phyloP scores from a whole-genome alignment of 2,329 filamentous ascomycete species.

The Colletotrichum musicola region DNA sequence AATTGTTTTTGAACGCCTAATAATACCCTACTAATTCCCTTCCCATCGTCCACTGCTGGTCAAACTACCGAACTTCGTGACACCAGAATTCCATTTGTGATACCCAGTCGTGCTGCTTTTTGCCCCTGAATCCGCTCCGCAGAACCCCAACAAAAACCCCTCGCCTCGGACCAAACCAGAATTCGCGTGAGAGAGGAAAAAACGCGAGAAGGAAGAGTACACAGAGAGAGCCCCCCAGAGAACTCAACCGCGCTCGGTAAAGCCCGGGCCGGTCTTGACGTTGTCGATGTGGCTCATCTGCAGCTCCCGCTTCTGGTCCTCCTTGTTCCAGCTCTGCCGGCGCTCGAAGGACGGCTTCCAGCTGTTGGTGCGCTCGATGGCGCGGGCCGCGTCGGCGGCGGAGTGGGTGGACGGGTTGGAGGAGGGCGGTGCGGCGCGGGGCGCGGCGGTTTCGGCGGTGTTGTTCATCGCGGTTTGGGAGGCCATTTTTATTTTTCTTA shows the following conservation, averaged over 20 bases:
- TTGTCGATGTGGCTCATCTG: slow-evolving; percentile 59
- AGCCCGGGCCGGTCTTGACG: slow-evolving; percentile 55
- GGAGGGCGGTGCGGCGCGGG: background rate
- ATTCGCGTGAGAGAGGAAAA: too few relatives aligned
- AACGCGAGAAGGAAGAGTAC: too few relatives aligned
- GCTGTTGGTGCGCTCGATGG: slow-evolving; percentile 49
- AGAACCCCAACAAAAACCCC: too few relatives aligned
- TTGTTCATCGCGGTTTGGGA: slow-evolving; percentile 17
- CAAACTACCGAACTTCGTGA: too few relatives aligned
- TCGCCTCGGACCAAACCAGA: too few relatives aligned
- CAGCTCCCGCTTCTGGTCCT: slow-evolving; percentile 66
- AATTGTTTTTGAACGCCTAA: slow-evolving; percentile 16
- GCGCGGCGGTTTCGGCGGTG: slow-evolving; percentile 1
- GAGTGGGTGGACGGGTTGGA: slow-evolving; percentile 10
- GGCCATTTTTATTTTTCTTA: too few relatives aligned
- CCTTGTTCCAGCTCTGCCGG: slow-evolving; percentile 65
- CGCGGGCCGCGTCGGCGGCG: slow-evolving; percentile 47
- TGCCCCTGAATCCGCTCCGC: too few relatives aligned
- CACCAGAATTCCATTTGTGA: too few relatives aligned
- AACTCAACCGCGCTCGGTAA: slow-evolving; percentile 52
- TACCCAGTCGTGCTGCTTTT: too few relatives aligned
- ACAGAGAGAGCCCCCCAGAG: too few relatives aligned
- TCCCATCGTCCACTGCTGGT: too few relatives aligned
- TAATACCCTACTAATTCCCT: too few relatives aligned
- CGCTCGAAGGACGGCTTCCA: slow-evolving; percentile 63